Evolutionary conservation across 2,329 filamentous ascomycete species (phyloP).

Genomic region (Fusarium nelsonii): DNA sequence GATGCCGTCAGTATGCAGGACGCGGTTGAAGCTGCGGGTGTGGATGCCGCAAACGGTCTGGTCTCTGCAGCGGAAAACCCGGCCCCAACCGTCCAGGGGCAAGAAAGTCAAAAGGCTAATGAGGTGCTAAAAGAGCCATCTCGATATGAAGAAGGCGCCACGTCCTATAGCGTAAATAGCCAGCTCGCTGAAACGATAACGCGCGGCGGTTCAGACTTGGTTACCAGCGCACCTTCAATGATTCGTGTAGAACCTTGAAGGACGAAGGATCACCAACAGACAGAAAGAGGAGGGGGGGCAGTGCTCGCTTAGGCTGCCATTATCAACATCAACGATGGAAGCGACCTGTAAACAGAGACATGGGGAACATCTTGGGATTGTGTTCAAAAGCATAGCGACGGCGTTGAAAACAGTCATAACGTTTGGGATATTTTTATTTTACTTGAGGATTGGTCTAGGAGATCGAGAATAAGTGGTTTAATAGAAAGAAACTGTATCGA

Average conservation of each 20-base stretch:
- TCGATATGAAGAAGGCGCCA: conserved; percentile 20
- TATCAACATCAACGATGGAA: neutral
- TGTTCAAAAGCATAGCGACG: conserved; percentile 43
- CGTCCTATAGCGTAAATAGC: conserved; percentile 7
- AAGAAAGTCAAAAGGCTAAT: conserved; percentile 19
- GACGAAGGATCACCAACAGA: conserved; percentile 3
- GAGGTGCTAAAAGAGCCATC: conserved; percentile 18
- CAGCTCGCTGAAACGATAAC: conserved; percentile 29
- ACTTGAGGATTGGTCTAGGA: neutral
- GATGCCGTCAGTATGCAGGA: conserved; percentile 42
- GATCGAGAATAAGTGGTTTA: conserved; percentile 4
- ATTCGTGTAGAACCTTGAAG: neutral
- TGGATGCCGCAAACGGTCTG: conserved; percentile 14
- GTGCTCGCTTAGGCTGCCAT: conserved; percentile 2
- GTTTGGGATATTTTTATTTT: conserved; percentile 17
- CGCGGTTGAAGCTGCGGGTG: conserved; percentile 31
- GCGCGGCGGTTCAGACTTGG: conserved; percentile 5
- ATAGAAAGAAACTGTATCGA: neutral
- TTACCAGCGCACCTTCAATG: conserved; percentile 10
- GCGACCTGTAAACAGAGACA: neutral
- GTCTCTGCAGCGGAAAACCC: conserved; percentile 4
- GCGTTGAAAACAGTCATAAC: conserved; percentile 32
- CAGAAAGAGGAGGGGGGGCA: neutral
- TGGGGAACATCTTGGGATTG: conserved; percentile 5
- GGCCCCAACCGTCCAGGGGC: conserved; percentile 19